Conservation (phyloP, 257 asterid genomes). For the Petunia secreta region DNA sequence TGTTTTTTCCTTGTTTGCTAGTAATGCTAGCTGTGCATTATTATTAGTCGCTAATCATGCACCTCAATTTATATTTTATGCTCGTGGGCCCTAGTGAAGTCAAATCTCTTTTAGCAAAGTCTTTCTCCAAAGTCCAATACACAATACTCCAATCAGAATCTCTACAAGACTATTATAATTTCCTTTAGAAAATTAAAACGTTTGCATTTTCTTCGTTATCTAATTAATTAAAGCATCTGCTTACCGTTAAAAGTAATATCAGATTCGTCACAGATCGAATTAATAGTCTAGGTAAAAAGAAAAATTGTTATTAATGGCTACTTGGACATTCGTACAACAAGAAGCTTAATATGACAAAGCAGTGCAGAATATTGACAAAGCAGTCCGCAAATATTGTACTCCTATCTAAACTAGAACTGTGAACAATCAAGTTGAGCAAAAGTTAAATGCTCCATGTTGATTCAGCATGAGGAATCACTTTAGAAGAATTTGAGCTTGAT, state of each 20-base stretch:
- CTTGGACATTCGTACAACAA: background rate
- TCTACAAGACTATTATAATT: background rate
- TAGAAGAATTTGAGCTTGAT: background rate
- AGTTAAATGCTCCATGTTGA: background rate
- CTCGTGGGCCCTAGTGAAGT: background rate
- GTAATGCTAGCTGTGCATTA: constrained; percentile 5
- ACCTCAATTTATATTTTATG: background rate
- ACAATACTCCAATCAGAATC: background rate
- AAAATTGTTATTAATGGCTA: background rate
- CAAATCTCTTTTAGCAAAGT: background rate
- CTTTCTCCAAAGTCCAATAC: background rate
- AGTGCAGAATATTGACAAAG: background rate
- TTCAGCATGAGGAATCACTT: background rate
- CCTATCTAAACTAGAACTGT: background rate
- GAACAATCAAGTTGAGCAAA: background rate
- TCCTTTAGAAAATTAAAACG: background rate
- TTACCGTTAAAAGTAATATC: too few relatives aligned
- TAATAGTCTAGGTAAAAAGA: background rate
- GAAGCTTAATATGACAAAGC: constrained; percentile 6
- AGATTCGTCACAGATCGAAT: background rate
- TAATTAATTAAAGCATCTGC: too few relatives aligned
- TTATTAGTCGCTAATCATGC: background rate
- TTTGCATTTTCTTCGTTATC: background rate
- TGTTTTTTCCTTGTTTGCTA: background rate
- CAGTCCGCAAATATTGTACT: background rate